Evolutionary conservation across 495 filamentous ascomycete species (phyloP), one percentile per base, ranked within the genome.

Genomic region (Saxophila tyrrhenica): DNA sequence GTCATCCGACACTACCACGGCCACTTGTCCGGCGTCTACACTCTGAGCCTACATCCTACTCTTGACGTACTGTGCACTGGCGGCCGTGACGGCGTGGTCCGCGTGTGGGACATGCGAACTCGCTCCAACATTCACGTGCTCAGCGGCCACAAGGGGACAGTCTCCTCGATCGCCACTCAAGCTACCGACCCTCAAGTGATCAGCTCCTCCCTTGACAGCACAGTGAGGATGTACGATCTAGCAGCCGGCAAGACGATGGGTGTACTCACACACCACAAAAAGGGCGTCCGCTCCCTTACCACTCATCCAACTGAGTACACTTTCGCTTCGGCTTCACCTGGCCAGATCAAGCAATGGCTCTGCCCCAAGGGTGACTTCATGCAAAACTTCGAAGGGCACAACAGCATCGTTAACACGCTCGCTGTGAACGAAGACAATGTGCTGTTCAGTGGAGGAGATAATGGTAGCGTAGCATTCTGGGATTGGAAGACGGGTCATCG

Each of bases 71-170:
- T 99, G 38, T 88, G 94, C 39, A 99, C 94, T 0, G 92, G 91
- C 50, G 94, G 94, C 48, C 82, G 94, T 48, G 94, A 99, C 64
- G 94, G 89, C 61, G 92, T 89, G 0, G 89, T 85, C 2, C 75
- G 94, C 57, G 90, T 99, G 3, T 99, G 94, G 94, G 94, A 99
- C 64, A 97, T 99, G 94, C 81, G 94, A 17, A 97, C 92, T 1
- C 74, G 92, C 51, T 86, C 81, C 72, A 97, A 99, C 65, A 81
- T 97, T 55, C 94, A 97, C 72, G 94, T 97, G 45, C 73, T 99
- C 8, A 75, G 79, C 8, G 69, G 94, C 13, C 94, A 99, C 72
- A 87, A 83, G 51, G 84, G 83, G 38, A 96, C 94, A 0, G 83
- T 97, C 15, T 81, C 92, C 9, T 84, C 87, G 60, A 73, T 97